phyloP scores from a whole-genome alignment of 2,329 filamentous ascomycete species.

The Mollisiaceae sp. region DNA sequence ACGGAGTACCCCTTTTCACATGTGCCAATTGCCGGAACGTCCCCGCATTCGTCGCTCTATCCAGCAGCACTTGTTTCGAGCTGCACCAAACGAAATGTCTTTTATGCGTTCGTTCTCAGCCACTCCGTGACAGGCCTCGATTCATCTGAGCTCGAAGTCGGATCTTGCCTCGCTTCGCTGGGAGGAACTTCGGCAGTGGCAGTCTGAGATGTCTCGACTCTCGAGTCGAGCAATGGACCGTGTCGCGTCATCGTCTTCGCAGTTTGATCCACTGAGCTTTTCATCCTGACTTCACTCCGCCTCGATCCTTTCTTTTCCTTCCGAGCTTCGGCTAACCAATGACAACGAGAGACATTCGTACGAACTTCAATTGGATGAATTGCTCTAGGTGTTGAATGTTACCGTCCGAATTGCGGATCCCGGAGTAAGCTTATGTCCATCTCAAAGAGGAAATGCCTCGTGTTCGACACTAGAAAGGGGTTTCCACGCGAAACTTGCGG shows the following conservation, averaged over 20 bases:
- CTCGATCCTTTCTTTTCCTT: not conserved
- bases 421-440: conserved; percentile 4
- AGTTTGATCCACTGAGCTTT: conserved; percentile 4
- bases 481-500: not conserved
- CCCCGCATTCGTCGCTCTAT: not conserved
- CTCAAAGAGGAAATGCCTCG: too few relatives aligned
- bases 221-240: not conserved
- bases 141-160: not conserved
- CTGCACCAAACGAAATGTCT: not conserved
- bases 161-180: not conserved
- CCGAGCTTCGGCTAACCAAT: not conserved
- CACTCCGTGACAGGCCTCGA: not conserved
- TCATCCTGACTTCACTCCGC: not conserved
- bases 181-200: conserved; percentile 4
- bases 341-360: not conserved
- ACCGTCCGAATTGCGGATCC: not conserved
- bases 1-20: not conserved
- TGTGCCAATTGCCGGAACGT: not conserved
- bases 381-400: not conserved
- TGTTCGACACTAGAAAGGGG: not conserved
- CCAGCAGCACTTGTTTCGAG: conserved; percentile 1
- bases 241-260: not conserved
- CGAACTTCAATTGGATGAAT: not conserved
- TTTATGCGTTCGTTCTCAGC: conserved; percentile 5
- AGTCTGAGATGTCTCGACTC: not conserved